Evolutionary conservation across 2,329 filamentous ascomycete genomes (phyloP), one percentile per base, ranked within the genome.

Genomic region (Rhynchosporium agropyri): DNA sequence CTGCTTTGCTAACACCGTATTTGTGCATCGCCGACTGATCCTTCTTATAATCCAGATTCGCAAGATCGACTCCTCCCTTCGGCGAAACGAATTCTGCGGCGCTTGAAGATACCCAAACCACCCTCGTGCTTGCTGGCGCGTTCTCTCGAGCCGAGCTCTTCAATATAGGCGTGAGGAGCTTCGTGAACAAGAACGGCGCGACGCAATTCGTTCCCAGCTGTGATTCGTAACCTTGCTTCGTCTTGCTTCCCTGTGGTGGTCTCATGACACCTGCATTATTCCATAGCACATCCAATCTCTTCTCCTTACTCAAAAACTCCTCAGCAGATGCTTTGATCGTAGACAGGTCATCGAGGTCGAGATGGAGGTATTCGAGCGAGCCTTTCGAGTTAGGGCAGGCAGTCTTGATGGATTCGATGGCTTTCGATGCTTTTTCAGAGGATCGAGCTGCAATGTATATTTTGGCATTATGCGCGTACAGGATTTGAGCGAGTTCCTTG

Each of bases 401-500:
- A 1, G 69, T 46, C 54, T 76, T 74, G 65, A 82, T 79, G 5
- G 72, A 68, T 4, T 69, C 63, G 58, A 82, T 81, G 4, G 78
- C 77, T 7, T 60, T 67, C 15, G 66, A 64, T 1, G 76, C 75
- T 65, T 79, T 80, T 4, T 73, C 69, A 56, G 76, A 70, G 1
- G 76, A 77, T 28, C 80, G 77, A 2, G 75, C 78, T 12, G 76
- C 75, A 26, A 81, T 67, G 67, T 79, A 81, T 43, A 81, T 77
- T 56, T 74, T 79, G 40, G 76, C 80, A 63, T 77, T 76, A 42
- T 76, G 73, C 31, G 68, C 65, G 68, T 78, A 80, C 43, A 80
- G 76, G 46, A 79, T 75, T 31, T 71, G 68, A 13, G 74, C 72
- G 0, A 79, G 68, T 43, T 77, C 74, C 60, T 76, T 74, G 59